phyloP scores from a whole-genome alignment of 148 eudicot genomes.

The Rhododendron williamsianum region DNA sequence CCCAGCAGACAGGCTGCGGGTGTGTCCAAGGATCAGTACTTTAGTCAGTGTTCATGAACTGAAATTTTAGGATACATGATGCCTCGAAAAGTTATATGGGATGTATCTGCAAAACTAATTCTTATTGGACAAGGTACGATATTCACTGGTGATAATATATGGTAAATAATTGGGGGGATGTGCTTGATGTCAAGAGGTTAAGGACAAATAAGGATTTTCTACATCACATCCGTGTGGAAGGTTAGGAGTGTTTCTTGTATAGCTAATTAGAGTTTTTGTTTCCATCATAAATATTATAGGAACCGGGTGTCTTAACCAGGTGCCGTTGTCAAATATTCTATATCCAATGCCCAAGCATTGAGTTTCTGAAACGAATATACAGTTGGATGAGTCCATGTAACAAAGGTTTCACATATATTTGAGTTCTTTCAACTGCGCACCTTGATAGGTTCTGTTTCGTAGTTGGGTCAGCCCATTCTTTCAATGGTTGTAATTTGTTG shows the following conservation, averaged over 20 bases:
- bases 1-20: background rate
- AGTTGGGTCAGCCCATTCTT: background rate
- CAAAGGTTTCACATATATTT: background rate
- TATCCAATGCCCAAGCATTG: background rate
- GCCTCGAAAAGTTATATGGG: background rate
- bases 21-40: background rate
- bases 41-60: background rate
- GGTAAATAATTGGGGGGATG: background rate
- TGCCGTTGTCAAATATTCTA: background rate
- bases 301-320: too few relatives aligned
- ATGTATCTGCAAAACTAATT: background rate
- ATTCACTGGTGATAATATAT: background rate
- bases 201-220: background rate
- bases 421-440: background rate
- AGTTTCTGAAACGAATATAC: background rate
- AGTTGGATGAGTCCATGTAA: background rate
- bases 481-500: background rate
- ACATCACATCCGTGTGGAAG: background rate
- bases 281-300: background rate
- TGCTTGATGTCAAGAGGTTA: background rate
- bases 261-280: background rate
- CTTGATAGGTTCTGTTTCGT: background rate
- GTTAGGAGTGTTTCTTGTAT: background rate
- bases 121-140: background rate
- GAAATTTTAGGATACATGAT: background rate